Conservation (phyloP, 768 basidiomycete species). For the Lentinus brumalis region DNA sequence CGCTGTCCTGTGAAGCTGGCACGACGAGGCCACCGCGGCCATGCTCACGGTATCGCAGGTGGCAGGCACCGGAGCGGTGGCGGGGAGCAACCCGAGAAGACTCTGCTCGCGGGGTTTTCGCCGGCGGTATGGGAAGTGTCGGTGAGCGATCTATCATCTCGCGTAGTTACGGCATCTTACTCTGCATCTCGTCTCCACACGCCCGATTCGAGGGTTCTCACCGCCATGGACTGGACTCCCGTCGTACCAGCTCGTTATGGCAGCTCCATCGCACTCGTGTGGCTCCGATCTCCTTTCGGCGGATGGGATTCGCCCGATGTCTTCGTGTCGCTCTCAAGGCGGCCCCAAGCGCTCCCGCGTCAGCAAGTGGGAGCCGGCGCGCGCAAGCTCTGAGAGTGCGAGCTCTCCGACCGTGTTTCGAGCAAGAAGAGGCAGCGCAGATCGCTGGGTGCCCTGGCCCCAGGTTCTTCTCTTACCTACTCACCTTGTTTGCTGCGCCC, state of each 20-base stretch:
- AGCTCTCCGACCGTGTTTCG: background rate
- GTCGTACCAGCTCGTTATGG: conserved; percentile 6
- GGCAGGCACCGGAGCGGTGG: background rate
- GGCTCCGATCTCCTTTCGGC: conserved; percentile 14
- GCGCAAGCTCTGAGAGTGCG: background rate
- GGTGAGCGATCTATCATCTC: conserved; percentile 8
- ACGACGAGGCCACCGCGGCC: no score
- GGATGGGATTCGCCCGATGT: conserved; percentile 16
- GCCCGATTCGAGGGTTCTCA: conserved; percentile 17
- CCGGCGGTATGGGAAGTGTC: background rate
- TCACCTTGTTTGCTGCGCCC: conserved; percentile 13
- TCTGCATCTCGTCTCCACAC: conserved; percentile 18
- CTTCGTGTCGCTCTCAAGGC: conserved; percentile 17
- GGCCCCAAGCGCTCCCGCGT: conserved; percentile 7
- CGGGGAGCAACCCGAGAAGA: background rate
- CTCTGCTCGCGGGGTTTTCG: background rate
- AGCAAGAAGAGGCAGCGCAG: conserved; percentile 13
- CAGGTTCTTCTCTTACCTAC: conserved; percentile 9
- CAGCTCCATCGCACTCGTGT: conserved; percentile 13
- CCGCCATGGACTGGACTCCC: conserved; percentile 3
- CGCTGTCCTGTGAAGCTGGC: background rate
- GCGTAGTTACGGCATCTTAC: conserved; percentile 12
- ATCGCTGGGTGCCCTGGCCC: conserved; percentile 13
- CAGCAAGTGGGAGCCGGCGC: conserved; percentile 12
- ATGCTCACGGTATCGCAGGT: no score